Evolutionary conservation across 495 filamentous ascomycete genomes (phyloP), one percentile per base, ranked within the genome.

Genomic region (Neurospora africana): DNA sequence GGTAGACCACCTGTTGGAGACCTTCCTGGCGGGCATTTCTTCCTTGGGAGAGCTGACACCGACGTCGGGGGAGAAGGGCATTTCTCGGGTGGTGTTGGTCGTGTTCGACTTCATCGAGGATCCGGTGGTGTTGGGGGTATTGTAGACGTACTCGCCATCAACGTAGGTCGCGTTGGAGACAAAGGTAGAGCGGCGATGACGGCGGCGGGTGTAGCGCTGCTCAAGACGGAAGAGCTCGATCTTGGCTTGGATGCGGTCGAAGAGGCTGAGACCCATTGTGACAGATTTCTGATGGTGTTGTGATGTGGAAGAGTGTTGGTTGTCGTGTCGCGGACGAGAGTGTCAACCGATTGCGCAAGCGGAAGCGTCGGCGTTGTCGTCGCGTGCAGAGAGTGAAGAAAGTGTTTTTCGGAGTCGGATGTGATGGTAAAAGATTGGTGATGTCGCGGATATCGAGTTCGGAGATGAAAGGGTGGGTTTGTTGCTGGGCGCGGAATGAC

Each of bases 181-280:
- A 82, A 96, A 97, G 72, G 91, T 94, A 70, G 88, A 93, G 82
- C 94, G 93, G 74, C 93, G 90, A 70, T 86, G 79, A 75, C 92
- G 91, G 79, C 92, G 90, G 76, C 89, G 90, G 40, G 92, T 94
- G 84, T 98, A 98, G 67, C 92, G 89, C 82, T 97, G 91, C 83
- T 98, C 94, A 73, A 98, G 89, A 38, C 92, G 92, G 86, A 94
- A 95, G 77, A 97, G 88, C 86, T 97, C 92, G 75, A 93, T 85
- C 84, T 90, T 88, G 70, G 85, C 82, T 75, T 87, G 84, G 78
- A 85, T 81, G 76, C 83, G 83, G 33, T 87, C 84, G 72, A 89
- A 44, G 75, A 87, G 39, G 72, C 77, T 81, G 75, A 80, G 78
- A 35, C 80, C 80, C 78, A 84, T 82, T 72, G 38, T 82, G 75